Base-by-base conservation (phyloP, 768 basidiomycete genomes). In the Tylopilus sp. region DNA sequence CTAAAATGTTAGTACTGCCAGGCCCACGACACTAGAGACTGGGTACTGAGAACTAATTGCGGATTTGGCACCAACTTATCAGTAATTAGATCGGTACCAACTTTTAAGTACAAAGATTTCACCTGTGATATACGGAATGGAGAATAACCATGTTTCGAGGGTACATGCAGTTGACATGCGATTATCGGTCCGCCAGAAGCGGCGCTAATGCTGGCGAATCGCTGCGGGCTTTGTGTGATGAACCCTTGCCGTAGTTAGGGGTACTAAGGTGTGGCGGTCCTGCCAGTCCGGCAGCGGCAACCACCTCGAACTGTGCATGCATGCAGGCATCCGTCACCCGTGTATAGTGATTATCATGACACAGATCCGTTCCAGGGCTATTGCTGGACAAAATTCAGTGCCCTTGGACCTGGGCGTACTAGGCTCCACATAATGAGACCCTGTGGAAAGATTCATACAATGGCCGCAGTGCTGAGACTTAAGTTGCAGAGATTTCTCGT, bases 311-410 rank as follows among this genome's bases (percentile, higher is more conserved):
- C n/a, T n/a, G n/a, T n/a, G n/a, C n/a, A n/a, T n/a, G n/a, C n/a
- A n/a, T n/a, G 63, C 62, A 59, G 51, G 62, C 12, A 50, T 20
- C n/a, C n/a, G n/a, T n/a, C n/a, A n/a, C n/a, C 47, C 61, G 48
- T 64, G 48, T 66, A 64, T 50, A 47, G 39, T 44, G 50, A 56
- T 63, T 18, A 35, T 28, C 49, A 57, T 50, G 33, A 33, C 35
- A 47, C 41, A 47, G 57, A 51, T 49, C 38, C 33, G 21, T 47
- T 44, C 35, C 46, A 30, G 41, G 42, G 40, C 46, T n/a, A n/a
- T n/a, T n/a, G n/a, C n/a, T n/a, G n/a, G n/a, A n/a, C n/a, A n/a
- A n/a, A n/a, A n/a, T n/a, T n/a, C n/a, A n/a, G n/a, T n/a, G n/a
- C n/a, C n/a, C n/a, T n/a, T n/a, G n/a, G n/a, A n/a, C n/a, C n/a